These are phyloP conservation scores for Cudoniella acicularis DNA, from an alignment of 495 filamentous ascomycete species.

Conservation along the genomic window DNA sequence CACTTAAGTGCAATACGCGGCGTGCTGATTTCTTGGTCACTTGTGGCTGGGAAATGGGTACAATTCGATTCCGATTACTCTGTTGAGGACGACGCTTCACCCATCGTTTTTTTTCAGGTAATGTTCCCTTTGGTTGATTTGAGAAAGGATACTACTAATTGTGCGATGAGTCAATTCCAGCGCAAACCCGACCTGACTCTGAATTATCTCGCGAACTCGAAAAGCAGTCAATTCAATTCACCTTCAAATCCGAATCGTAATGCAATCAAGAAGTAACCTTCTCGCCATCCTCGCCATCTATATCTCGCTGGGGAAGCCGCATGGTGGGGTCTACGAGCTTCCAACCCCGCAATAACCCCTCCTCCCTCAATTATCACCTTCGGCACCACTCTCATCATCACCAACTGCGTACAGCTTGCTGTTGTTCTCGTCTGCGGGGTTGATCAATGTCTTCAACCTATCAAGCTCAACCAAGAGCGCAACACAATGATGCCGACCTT, in stretches of 20 bases:
- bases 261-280: too few species aligned
- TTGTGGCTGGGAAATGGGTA: conserved; percentile 48
- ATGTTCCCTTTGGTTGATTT: conserved; percentile 32
- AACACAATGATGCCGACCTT: conserved; percentile 9
- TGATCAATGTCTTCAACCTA: conserved; percentile 3
- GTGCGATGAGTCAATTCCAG: not conserved
- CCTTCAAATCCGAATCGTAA: too few species aligned
- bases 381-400: not conserved
- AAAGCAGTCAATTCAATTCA: too few species aligned
- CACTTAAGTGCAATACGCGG: conserved; percentile 99
- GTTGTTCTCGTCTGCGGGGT: conserved; percentile 17
- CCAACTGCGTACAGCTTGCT: not conserved
- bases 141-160: conserved; percentile 30
- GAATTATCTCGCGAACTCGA: not conserved
- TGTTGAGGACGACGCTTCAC: conserved; percentile 79
- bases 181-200: not conserved
- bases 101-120: conserved; percentile 51
- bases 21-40: conserved; percentile 56
- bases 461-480: conserved; percentile 11
- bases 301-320: not conserved
- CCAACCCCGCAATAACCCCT: too few species aligned
- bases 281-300: too few species aligned
- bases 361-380: too few species aligned
- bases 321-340: not conserved
- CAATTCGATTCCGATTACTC: conserved; percentile 99